Base-by-base conservation (phyloP, 192 early-diverging fungal species). In the Rhizoclosmatium globosum region DNA sequence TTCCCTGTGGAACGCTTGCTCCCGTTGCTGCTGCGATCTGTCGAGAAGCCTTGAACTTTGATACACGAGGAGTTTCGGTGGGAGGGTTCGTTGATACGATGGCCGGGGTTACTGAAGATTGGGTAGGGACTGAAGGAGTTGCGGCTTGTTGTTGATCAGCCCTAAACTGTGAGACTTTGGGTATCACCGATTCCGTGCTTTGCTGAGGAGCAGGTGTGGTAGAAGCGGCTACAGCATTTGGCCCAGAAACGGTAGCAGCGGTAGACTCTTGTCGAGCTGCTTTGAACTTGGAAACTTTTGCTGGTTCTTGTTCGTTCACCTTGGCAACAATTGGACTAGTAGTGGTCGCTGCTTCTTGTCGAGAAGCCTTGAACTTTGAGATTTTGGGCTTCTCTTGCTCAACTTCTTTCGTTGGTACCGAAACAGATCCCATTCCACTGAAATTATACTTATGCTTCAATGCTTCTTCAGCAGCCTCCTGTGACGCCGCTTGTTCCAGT, bases 91-190 rank as follows among this genome's bases (percentile, higher is more conserved):
- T 31, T 15, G 39, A 39, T 13, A 17, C 44, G 11, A 39, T 17
- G 2, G 9, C n/a, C 17, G 45, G 0, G 0, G 9, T 68, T 45
- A 6, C 2, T 31, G 31, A 31, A 31, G 31, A 0, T 31, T 31
- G 31, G 15, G 2, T 19, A 31, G 4, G 66, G 11, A 39, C 62
- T 23, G 62, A 0, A 1, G 62, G 62, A 64, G 17, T 31, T 11
- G 43, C 44, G 11, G 66, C 66, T 44, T 38, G 7, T 38, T 23
- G 44, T 38, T 44, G 38, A 21, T 9, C 66, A 7, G 66, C 66
- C 66, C 46, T 68, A 44, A 68, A 68, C 67, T 42, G 15, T 41
- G 67, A 68, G 15, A 68, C 67, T 15, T 46, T 68, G 42, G 19
- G 19, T 13, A 39, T 7, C 13, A 64, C 38, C 19, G 61, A 11